Base-by-base conservation (phyloP, 208 protist species). In the Porcisia deanei region DNA sequence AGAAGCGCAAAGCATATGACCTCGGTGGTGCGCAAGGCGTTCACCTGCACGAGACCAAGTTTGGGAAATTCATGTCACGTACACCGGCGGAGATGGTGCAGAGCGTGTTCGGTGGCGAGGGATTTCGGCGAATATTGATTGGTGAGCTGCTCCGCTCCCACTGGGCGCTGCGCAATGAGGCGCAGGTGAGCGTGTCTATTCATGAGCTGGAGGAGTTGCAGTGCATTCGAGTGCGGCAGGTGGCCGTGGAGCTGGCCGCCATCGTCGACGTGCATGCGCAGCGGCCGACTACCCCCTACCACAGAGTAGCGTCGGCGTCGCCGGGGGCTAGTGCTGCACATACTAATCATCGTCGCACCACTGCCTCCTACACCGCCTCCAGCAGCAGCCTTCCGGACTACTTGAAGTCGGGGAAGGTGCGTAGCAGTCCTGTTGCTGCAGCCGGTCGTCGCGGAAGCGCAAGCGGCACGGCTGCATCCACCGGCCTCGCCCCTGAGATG, bases 51-150 rank as follows among this genome's bases (percentile, higher is more conserved):
- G 91, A 94, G 72, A 89, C 79, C 47, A 86, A 91, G 78, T 87
- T 87, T 71, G 91, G 91, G 66, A 80, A 71, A 14, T 93, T 94
- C 60, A 80, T 94, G 80, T 87, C 89, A 8, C 88, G 89, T 65
- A 95, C 90, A 0, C 91, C 93, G 37, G 91, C 90, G 77, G 86
- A 95, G 75, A 91, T 97, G 68, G 82, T 97, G 73, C 93, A 97
- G 79, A 85, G 85, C 74, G 80, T 97, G 49, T 97, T 94, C 81
- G 93, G 93, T 58, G 93, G 93, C 1, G 85, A 92, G 73, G 82
- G 71, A 14, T 97, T 97, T 61, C 82, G 84, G 4, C 84, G 86
- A 7, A 59, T 83, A 25, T 63, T 97, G 9, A 52, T 94, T 39
- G 93, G 93, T 4, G 82, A 92, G 71, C 72, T 97, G 30, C 81